A percentile compares a stretch with the other conserved stretches of the same genome.
Conservation (phyloP, 108 stramenopile species). For the Epithemia pelagica region DNA sequence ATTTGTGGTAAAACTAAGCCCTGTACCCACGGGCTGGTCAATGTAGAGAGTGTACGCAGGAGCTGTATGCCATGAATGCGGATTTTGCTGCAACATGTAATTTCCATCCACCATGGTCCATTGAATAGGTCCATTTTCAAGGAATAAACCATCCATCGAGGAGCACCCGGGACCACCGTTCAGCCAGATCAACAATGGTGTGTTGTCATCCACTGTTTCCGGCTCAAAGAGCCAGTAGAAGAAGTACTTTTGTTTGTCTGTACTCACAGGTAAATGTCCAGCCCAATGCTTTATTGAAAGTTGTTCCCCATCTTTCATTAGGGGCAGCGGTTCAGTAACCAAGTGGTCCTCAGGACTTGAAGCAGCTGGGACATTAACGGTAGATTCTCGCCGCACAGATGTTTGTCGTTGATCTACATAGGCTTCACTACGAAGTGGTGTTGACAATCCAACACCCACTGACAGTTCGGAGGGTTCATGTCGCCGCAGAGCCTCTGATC, state of each 20-base stretch:
- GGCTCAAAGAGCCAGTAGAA: slow-evolving; percentile 97
- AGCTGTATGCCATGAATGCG: slow-evolving; percentile 72
- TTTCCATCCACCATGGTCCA: slow-evolving; percentile 27
- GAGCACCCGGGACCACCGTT: slow-evolving; percentile 82
- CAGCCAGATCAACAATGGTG: slow-evolving; percentile 88
- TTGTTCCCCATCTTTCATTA: slow-evolving; percentile 2
- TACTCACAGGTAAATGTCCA: slow-evolving; percentile 58
- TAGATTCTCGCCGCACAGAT: too few species aligned
- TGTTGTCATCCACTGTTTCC: slow-evolving; percentile 27
- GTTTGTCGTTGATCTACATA: too few species aligned
- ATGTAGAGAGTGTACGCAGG: slow-evolving; percentile 86
- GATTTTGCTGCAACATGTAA: slow-evolving; percentile 53
- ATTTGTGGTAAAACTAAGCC: slow-evolving; percentile 71
- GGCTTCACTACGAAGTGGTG: too few species aligned
- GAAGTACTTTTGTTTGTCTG: slow-evolving; percentile 63
- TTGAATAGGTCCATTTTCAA: slow-evolving; percentile 95
- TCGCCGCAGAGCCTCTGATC: too few species aligned
- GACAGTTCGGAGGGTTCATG: too few species aligned
- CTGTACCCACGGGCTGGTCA: slow-evolving; percentile 87
- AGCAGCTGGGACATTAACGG: not conserved
- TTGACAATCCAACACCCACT: too few species aligned
- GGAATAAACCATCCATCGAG: slow-evolving; percentile 92
- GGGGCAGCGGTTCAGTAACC: slow-evolving; percentile 32
- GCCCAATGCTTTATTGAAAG: slow-evolving; percentile 57
- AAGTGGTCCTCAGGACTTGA: slow-evolving; percentile 27